Percentiles rank a stretch among this genome's conserved stretches.
Evolutionary conservation across 495 filamentous ascomycete genomes (phyloP).

Genomic region (Xylaria flabelliformis): DNA sequence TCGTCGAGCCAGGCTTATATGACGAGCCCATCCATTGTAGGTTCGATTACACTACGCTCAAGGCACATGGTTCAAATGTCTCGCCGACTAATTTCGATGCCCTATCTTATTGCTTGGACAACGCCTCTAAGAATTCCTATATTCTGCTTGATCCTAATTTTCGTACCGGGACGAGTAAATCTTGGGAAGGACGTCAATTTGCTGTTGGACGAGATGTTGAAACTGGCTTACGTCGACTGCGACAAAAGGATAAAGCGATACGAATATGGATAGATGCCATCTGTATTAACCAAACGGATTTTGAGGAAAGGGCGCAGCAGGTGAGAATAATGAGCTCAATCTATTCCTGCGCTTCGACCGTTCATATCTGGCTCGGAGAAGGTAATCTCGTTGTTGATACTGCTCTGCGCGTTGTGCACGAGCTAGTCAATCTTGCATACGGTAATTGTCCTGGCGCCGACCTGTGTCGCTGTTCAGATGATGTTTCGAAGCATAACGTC

Average conservation of each 20-base stretch:
- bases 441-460: neutral
- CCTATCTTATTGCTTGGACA: neutral
- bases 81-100: neutral
- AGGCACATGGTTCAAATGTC: neutral
- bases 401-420: neutral
- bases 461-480: neutral
- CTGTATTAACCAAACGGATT: neutral
- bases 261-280: constrained; percentile 11
- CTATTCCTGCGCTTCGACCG: neutral
- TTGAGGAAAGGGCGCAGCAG: constrained; percentile 2
- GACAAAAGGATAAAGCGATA: neutral
- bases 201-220: constrained; percentile 3
- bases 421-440: neutral
- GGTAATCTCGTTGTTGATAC: neutral
- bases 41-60: neutral
- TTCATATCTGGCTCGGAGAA: constrained; percentile 2
- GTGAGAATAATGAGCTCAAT: neutral
- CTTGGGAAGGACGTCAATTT: neutral
- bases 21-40: neutral
- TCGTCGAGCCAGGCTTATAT: neutral
- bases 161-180: neutral
- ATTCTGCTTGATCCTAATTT: neutral
- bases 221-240: neutral
- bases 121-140: neutral
- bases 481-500: neutral